Conservation (phyloP, 768 basidiomycete genomes). For the Leccinum variicolor region DNA sequence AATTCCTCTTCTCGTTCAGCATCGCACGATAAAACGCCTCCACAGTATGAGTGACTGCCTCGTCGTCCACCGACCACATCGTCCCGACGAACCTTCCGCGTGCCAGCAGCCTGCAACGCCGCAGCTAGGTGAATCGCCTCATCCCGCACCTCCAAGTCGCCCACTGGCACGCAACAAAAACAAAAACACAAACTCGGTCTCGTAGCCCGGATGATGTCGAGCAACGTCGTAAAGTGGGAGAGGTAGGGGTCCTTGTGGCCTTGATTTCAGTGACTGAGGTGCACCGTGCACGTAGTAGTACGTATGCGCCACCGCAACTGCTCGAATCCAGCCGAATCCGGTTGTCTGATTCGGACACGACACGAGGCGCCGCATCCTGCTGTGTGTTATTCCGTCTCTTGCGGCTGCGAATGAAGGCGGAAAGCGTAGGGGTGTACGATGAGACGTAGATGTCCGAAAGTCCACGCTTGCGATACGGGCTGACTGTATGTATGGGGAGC, state of each 20-base stretch:
- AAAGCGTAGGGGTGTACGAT: slow-evolving; percentile 30
- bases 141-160: slow-evolving; percentile 21
- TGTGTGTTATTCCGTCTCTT: background rate
- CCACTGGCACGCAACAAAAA: slow-evolving; percentile 29
- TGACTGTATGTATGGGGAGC: slow-evolving; percentile 30
- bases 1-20: no score
- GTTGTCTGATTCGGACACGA: slow-evolving; percentile 21
- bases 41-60: background rate
- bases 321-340: slow-evolving; percentile 3
- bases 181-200: slow-evolving; percentile 28
- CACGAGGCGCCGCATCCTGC: background rate
- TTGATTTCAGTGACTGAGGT: slow-evolving; percentile 28
- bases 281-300: no score
- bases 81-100: slow-evolving; percentile 28
- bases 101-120: slow-evolving; percentile 27
- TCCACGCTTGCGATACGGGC: slow-evolving; percentile 12
- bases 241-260: slow-evolving; percentile 11
- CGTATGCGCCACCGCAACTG: slow-evolving; percentile 7
- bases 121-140: slow-evolving; percentile 31
- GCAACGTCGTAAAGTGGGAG: slow-evolving; percentile 17
- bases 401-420: slow-evolving; percentile 22
- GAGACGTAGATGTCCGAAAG: slow-evolving; percentile 27
- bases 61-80: slow-evolving; percentile 30
- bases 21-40: no score
- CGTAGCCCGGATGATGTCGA: slow-evolving; percentile 18